phyloP scores from a whole-genome alignment of 2,329 filamentous ascomycete genomes.

The Cadophora malorum region DNA sequence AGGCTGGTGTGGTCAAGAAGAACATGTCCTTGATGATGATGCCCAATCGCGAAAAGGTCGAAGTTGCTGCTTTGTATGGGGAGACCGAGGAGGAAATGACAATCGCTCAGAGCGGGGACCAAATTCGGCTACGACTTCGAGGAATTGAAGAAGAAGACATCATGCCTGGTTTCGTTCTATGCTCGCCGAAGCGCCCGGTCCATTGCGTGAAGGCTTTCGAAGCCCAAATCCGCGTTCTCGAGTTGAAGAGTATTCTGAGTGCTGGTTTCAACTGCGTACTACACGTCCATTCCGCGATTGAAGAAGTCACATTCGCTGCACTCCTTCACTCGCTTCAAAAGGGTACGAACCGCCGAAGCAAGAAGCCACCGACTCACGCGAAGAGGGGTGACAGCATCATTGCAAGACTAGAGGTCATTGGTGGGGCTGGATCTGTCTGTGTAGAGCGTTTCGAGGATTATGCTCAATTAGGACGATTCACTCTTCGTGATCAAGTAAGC shows the following conservation, averaged over 20 bases:
- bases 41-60: constrained; percentile 86
- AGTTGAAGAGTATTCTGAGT: constrained; percentile 91
- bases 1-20: constrained; percentile 94
- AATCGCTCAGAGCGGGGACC: constrained; percentile 87
- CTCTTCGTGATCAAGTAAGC: constrained; percentile 81
- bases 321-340: constrained; percentile 95
- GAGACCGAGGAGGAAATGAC: constrained; percentile 93
- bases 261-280: constrained; percentile 98
- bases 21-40: constrained; percentile 87
- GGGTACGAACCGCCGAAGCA: constrained; percentile 91
- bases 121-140: constrained; percentile 88
- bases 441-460: constrained; percentile 96
- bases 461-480: constrained; percentile 90
- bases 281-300: constrained; percentile 95
- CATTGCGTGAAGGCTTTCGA: constrained; percentile 91
- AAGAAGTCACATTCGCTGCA: constrained; percentile 91
- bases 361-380: constrained; percentile 89
- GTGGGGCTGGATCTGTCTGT: constrained; percentile 85
- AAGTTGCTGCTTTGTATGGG: constrained; percentile 86
- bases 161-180: constrained; percentile 92
- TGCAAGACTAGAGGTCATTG: constrained; percentile 85
- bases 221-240: constrained; percentile 93
- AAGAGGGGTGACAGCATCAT: constrained; percentile 85
- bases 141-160: constrained; percentile 98
- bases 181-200: constrained; percentile 90